Base-by-base conservation (phyloP, 805 yeast genomes). In the Yarrowia sp. region DNA sequence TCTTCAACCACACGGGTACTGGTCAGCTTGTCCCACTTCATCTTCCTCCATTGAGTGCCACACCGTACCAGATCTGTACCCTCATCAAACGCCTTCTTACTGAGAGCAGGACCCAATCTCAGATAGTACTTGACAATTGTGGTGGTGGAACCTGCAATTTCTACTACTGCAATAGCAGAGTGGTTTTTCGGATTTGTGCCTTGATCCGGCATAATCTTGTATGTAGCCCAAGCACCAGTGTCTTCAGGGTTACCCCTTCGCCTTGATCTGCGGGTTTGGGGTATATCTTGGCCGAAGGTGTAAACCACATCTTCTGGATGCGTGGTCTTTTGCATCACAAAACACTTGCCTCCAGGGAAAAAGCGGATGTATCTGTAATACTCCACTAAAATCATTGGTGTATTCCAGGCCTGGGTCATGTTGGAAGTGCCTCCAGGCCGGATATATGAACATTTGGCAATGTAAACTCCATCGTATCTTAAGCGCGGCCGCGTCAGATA, bases 341-440 rank as follows among this genome's bases (percentile, higher is more conserved):
- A 76, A 66, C 90, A 88, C 0, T 82, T 77, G 0, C 98, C 98
- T 71, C 89, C 88, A 0, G 87, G 86, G 72, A 81, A 89, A 71
- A 93, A 92, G 67, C 98, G 79, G 36, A 87, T 75, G 74, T 92
- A 95, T 67, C 99, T 78, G 73, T 90, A 93, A 72, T 93, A 93
- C 0, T 97, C 90, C 43, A 93, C 89, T 73, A 91, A 85, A 69
- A 90, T 85, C 21, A 89, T 83, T 1, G 97, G 97, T 67, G 85
- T 84, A 48, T 81, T 75, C 88, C 95, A 85, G 6, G 89, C 81
- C 9, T 85, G 82, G 61, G 86, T 81, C 2, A 89, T 87, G 19
- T 54, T 54, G 26, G 61, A 54, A 2, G 63, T 28, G 3, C n/a
- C 21, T 38, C 98, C 98, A 71, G 89, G 91, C 64, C 96, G 82